Evolutionary conservation across 257 asterid species (phyloP), one percentile per base, ranked within the genome.

Genomic region (Solanum boliviense): DNA sequence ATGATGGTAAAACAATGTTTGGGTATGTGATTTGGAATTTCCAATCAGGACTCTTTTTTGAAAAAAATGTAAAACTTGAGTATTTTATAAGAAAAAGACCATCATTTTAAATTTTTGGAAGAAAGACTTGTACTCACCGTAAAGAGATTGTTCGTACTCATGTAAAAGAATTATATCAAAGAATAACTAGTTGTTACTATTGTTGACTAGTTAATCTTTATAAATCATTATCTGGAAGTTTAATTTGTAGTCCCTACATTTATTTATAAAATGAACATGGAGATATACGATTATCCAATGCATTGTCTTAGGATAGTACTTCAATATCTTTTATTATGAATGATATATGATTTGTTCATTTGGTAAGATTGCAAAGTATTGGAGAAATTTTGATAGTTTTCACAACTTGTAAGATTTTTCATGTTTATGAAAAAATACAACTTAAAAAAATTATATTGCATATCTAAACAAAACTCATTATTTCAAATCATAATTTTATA

Each of bases 41-140:
- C 1, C 5, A 5, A 10, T 23, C 5, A 62, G 13, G 7, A 4
- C 4, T n/a, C 2, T 60, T 60, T 62, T 23, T 7, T 2, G 0
- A 2, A 21, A 62, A 2, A 21, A 60, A n/a, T 4, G 15, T 62
- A 62, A n/a, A 62, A n/a, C 6, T 62, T 62, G 3, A 62, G 3
- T n/a, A 62, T 62, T 62, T 4, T 5, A 4, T 23, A 62, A 23
- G 31, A n/a, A 62, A 9, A 21, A n/a, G 3, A 23, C 7, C 31
- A 62, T 9, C 29, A 60, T 62, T 62, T 62, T 0, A 23, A 62
- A 23, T 0, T 9, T 9, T 62, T 62, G 31, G 1, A n/a, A n/a
- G 71, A 62, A 62, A 62, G 15, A 21, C 0, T n/a, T 5, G 15
- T n/a, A 7, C 7, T 62, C 16, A 0, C 1, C 1, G 8, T 9